Evolutionary conservation across 2,329 filamentous ascomycete species (phyloP).

Genomic region (Sporothrix dimorphospora): DNA sequence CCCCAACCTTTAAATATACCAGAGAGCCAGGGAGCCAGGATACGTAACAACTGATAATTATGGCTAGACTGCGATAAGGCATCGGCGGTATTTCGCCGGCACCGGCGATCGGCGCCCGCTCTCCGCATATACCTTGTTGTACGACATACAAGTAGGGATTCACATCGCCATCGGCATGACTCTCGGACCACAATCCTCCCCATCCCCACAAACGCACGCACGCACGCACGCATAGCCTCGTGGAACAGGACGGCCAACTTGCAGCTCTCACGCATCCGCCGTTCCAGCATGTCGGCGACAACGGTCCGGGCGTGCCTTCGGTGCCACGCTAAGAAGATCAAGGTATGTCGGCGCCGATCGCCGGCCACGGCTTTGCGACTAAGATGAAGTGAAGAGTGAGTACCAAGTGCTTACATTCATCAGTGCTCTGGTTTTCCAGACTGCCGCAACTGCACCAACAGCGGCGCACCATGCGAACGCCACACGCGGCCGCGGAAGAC

Average conservation of each 20-base stretch:
- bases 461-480: neutral
- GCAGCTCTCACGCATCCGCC: too few relatives aligned
- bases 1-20: too few relatives aligned
- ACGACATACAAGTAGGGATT: neutral
- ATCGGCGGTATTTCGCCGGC: neutral
- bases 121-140: neutral
- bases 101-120: neutral
- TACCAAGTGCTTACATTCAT: neutral
- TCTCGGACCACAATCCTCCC: too few relatives aligned
- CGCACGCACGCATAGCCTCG: too few relatives aligned
- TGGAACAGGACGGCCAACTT: too few relatives aligned
- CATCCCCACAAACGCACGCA: neutral
- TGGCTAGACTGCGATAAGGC: neutral
- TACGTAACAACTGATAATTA: too few relatives aligned
- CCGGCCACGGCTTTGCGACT: too few relatives aligned
- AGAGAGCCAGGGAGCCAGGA: too few relatives aligned
- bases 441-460: neutral
- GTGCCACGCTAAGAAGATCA: neutral
- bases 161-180: neutral
- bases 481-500: neutral
- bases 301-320: neutral
- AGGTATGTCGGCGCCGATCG: neutral
- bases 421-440: neutral
- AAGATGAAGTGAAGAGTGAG: too few relatives aligned
- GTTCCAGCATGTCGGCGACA: neutral